Evolutionary conservation across 139 green algal species (phyloP), one percentile per base, ranked within the genome.

Genomic region (Yamagishiella unicocca): DNA sequence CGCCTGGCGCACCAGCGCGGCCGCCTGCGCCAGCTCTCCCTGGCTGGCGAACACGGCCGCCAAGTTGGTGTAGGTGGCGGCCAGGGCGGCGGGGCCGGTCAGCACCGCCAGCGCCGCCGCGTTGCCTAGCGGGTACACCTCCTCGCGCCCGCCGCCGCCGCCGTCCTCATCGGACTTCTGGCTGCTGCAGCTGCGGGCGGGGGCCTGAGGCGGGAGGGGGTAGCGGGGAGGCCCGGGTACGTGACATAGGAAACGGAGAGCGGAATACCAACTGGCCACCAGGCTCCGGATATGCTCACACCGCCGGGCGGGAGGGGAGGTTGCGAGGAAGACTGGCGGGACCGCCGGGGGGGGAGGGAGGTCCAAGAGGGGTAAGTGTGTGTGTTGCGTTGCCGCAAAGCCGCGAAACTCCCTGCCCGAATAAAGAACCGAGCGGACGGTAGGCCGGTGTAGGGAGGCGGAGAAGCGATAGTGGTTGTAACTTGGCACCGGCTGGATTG

Each of bases 21-120:
- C 53, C 24, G 61, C 84, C 74, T 89, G 83, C 1, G n/a, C 46
- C 42, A 70, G 22, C 67, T 87, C 61, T 5, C 84, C 84, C 55
- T 89, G 72, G 19, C n/a, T 72, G 22, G 72, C 74, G 24, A 84
- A 83, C 42, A 89, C 73, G 4, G 62, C 74, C 29, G 37, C 84
- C 31, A 89, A 43, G 72, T 89, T 84, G 10, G 46, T 70, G 31
- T 33, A 58, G 24, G 62, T 84, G 22, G 73, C n/a, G 4, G 84
- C 84, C 35, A 89, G 67, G 19, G 83, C 71, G 8, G 71, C 83
- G 25, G 83, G 83, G 54, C 83, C 83, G n/a, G n/a, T 66, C 14
- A 88, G 82, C 35, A 68, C 82, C 40, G 82, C 82, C 37, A 88
- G 55, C n/a, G 68, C 82, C 1, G 46, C 68, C 0, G 82, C 82